Evolutionary conservation across 345 rosid genomes (phyloP), one percentile per base, ranked within the genome.

Genomic region (Lepidium sativum): DNA sequence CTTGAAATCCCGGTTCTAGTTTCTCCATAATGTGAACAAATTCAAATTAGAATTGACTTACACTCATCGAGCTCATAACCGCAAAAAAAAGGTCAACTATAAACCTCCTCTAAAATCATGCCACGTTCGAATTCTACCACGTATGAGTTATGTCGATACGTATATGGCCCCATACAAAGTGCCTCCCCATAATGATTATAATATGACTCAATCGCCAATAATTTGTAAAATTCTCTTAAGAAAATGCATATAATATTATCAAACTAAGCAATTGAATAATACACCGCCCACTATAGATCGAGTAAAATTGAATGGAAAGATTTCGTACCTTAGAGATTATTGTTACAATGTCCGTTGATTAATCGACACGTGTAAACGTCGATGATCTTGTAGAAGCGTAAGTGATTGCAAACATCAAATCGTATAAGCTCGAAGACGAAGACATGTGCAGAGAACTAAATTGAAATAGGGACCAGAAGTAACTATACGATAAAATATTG

Each of bases 1-100:
- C 60, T 40, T 38, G 51, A 64, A 47, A 57, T 27, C 45, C n/a
- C 44, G 21, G 62, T 40, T 31, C 42, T 54, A 38, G 37, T 48
- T 5, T 39, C 70, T 71, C 65, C 47, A 71, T 64, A 48, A 56
- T 71, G 70, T 64, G 65, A 71, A 64, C 70, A 71, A 71, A 64
- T 64, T 71, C 54, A 64, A 64, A 64, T 57, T 23, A 40, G 60
- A 64, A 48, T 71, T 64, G 70, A 71, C 75, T 63, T 64, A 32
- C 45, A 41, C 44, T 48, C 54, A 64, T 64, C 23, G 58, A 49
- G 59, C 60, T 57, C 65, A 64, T 41, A 71, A 56, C 51, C 45
- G 29, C 69, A 49, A 39, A 31, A 14, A 55, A 14, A 55, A 31
- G 48, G 70, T 64, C 75, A 64, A 71, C 75, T 71, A 56, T 50